Percentiles rank a stretch among this genome's conserved stretches.
Evolutionary conservation across 192 early-diverging fungal genomes (phyloP).

Genomic region (Phlyctochytrium arcticum): DNA sequence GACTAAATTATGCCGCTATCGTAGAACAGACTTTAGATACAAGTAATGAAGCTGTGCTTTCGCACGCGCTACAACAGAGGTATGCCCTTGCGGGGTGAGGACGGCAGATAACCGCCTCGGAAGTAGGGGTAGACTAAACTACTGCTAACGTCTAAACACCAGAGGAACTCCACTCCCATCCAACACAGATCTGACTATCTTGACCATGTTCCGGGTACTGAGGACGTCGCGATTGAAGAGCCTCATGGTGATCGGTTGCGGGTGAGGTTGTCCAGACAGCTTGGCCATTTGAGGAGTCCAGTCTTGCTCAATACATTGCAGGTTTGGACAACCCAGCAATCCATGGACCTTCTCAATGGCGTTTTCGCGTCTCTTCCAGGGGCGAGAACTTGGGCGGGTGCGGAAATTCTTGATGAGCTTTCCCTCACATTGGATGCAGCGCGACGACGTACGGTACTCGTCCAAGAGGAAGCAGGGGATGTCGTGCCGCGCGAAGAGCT

Average conservation of each 20-base stretch:
- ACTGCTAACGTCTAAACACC: no score
- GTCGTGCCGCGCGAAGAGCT: background rate
- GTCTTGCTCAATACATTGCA: no score
- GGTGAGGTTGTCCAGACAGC: background rate
- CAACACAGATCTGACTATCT: background rate
- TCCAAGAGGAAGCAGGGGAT: constrained; percentile 21
- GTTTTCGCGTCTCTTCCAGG: background rate
- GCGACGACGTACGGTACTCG: constrained; percentile 18
- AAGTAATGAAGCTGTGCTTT: no score
- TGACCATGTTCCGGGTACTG: background rate
- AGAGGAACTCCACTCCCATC: background rate
- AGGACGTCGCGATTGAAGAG: background rate
- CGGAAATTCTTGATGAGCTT: background rate
- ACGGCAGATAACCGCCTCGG: no score
- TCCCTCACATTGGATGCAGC: background rate
- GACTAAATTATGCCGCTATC: no score
- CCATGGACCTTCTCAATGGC: background rate
- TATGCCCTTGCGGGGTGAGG: no score
- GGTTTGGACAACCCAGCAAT: constrained; percentile 6
- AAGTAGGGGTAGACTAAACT: no score
- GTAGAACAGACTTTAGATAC: no score
- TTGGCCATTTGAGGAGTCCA: background rate
- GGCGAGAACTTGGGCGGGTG: background rate
- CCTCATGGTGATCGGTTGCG: background rate
- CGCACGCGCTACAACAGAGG: no score